Evolutionary conservation across 2,329 filamentous ascomycete genomes (phyloP), one percentile per base, ranked within the genome.

Genomic region (Drechslera avenae): DNA sequence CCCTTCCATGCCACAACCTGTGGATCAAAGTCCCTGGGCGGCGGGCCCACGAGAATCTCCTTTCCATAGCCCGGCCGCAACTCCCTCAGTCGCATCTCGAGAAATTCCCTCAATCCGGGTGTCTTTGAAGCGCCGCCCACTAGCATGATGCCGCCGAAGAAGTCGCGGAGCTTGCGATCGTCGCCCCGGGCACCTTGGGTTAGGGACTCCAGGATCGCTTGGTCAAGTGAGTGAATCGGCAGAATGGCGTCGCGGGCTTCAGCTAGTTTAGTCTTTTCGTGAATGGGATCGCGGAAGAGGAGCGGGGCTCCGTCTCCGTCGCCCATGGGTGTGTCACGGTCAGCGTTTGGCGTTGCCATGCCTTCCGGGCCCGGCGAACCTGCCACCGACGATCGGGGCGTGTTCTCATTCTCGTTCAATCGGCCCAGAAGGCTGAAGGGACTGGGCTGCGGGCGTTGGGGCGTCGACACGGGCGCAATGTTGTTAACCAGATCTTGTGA

Each of bases 1-100:
- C 94, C 94, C 81, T 99, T 99, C 94, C 94, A 99, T 7, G 88
- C 87, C 45, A 97, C 89, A n/a, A 97, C 92, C 75, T 97, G 91
- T 53, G 94, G 91, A 75, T 99, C 94, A 78, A 99, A 88, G 64
- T 99, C 94, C 64, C 93, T 82, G 0, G 94, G 94, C n/a, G 86
- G 85, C 16, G 82, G 79, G 1, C 83, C 84, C 18, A 88, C 84
- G 55, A 87, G 78, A 48, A 88, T 84, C 59, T 86, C 81, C 81
- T 94, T 86, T 5, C 79, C 77, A 57, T 82, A 83, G n/a, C 77
- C 79, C 0, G 83, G 82, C 43, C 82, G 75, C 19, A 87, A 80
- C 55, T 82, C 81, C 64, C 90, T 86, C 42, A 97, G 81, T 63
- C 86, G 84, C 67, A 93, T 88, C 75, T 99, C 94, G 2, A 99